Percentiles rank a stretch among this genome's conserved stretches.
These are phyloP conservation scores for Lachnellula suecica DNA, from an alignment of 2,329 filamentous ascomycete genomes.

Conservation along the genomic window DNA sequence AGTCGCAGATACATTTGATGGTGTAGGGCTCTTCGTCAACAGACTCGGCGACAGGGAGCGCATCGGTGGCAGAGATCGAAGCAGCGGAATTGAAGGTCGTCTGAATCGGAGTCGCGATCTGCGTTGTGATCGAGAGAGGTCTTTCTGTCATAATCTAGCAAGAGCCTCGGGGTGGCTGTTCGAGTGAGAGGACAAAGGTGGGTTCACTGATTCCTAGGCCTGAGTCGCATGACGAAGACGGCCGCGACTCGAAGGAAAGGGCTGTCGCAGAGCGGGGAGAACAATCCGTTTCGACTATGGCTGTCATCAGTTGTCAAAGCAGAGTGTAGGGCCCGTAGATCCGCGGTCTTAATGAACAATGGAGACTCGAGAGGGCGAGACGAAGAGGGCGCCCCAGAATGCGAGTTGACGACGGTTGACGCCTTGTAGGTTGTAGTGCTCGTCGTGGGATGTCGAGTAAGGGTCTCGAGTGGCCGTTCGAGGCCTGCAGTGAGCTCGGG, in stretches of 20 bases:
- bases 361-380: slow-evolving; percentile 13
- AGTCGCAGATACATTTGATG: slow-evolving; percentile 97
- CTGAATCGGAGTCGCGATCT: slow-evolving; percentile 33
- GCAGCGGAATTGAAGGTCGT: slow-evolving; percentile 22
- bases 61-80: slow-evolving; percentile 26
- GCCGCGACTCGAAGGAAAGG: slow-evolving; percentile 31
- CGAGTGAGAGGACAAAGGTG: slow-evolving; percentile 30
- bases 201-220: slow-evolving; percentile 35
- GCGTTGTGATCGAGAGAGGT: slow-evolving; percentile 34
- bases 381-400: not conserved
- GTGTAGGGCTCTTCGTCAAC: slow-evolving; percentile 80
- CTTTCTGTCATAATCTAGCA: slow-evolving; percentile 40
- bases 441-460: not conserved
- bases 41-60: slow-evolving; percentile 41
- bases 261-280: slow-evolving; percentile 28
- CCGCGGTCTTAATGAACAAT: slow-evolving; percentile 10
- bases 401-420: not conserved
- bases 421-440: not conserved
- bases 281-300: slow-evolving; percentile 17
- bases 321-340: slow-evolving; percentile 7
- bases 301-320: slow-evolving; percentile 29
- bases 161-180: slow-evolving; percentile 34
- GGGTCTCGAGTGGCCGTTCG: slow-evolving; percentile 1
- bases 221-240: slow-evolving; percentile 39
- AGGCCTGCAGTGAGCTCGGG: slow-evolving; percentile 5